Evolutionary conservation across 2,329 filamentous ascomycete genomes (phyloP).

Genomic region (Beauveria caledonica): DNA sequence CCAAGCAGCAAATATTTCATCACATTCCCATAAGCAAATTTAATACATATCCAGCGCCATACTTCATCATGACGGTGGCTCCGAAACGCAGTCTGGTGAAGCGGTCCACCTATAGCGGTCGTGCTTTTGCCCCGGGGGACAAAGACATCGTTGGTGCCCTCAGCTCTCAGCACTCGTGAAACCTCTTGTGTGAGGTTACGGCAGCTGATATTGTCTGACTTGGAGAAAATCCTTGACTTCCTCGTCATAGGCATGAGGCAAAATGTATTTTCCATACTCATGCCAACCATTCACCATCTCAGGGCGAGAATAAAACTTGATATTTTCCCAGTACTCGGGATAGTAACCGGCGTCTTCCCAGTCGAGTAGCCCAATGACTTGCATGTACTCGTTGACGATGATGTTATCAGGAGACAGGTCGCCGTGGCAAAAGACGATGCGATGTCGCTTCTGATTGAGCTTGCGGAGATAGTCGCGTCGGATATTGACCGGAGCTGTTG

Average conservation of each 20-base stretch:
- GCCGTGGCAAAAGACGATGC: slow-evolving; percentile 37
- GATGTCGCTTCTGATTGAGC: slow-evolving; percentile 13
- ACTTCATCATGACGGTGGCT: not conserved
- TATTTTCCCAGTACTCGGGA: slow-evolving; percentile 27
- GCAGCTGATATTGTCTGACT: not conserved
- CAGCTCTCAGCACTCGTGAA: not conserved
- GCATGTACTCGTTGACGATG: slow-evolving; percentile 23
- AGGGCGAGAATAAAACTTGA: slow-evolving; percentile 17
- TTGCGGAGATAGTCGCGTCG: slow-evolving; percentile 11
- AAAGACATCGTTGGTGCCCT: not conserved
- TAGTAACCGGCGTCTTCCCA: slow-evolving; percentile 40
- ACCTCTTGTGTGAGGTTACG: not conserved
- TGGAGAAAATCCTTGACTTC: not conserved
- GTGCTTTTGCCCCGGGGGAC: not conserved
- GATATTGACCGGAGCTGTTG: slow-evolving; percentile 1
- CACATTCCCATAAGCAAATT: not conserved
- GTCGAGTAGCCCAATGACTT: slow-evolving; percentile 33
- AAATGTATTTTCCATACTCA: slow-evolving; percentile 3
- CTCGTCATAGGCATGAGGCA: slow-evolving; percentile 5
- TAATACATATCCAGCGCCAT: not conserved
- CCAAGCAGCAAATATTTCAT: not conserved
- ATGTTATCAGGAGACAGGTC: slow-evolving; percentile 38
- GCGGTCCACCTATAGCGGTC: not conserved
- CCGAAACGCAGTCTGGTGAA: not conserved
- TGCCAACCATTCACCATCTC: slow-evolving; percentile 5